These are phyloP conservation scores for Gypsophila paniculata DNA, from an alignment of 179 eudicot species.

Conservation along the genomic window DNA sequence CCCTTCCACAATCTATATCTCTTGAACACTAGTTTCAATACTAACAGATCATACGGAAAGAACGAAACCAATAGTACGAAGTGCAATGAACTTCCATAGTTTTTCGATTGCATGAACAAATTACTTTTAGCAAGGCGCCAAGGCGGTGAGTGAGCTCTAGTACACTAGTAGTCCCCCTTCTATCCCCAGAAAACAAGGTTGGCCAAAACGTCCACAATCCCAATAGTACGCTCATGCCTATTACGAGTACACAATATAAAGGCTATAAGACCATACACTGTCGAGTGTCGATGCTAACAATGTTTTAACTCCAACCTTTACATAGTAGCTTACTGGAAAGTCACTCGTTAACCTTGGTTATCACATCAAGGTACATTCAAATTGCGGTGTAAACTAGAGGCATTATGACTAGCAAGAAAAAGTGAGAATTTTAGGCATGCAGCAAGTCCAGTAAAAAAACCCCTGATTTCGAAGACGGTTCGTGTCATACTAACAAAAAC, in stretches of 20 bases:
- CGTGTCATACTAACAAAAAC: too few species aligned
- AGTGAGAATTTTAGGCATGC: neutral
- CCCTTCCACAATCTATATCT: neutral
- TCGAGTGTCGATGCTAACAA: neutral
- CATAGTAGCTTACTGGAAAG: neutral
- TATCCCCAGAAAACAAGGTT: neutral
- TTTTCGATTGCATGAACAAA: neutral
- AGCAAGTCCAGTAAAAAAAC: neutral
- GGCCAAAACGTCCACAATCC: neutral
- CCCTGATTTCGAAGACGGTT: too few species aligned
- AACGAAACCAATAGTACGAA: neutral
- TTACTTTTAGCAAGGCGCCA: neutral
- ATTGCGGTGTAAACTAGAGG: constrained; percentile 1
- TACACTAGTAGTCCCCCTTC: neutral
- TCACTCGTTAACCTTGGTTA: neutral
- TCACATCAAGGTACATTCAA: neutral
- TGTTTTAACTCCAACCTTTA: neutral
- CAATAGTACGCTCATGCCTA: neutral
- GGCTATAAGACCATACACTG: neutral
- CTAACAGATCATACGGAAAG: neutral
- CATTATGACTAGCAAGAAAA: neutral
- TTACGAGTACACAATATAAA: neutral
- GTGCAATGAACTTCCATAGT: neutral
- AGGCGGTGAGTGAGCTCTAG: too few species aligned
- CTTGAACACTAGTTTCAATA: neutral